Conservation (phyloP, 345 rosid species). For the Pugionium dolabratum region DNA sequence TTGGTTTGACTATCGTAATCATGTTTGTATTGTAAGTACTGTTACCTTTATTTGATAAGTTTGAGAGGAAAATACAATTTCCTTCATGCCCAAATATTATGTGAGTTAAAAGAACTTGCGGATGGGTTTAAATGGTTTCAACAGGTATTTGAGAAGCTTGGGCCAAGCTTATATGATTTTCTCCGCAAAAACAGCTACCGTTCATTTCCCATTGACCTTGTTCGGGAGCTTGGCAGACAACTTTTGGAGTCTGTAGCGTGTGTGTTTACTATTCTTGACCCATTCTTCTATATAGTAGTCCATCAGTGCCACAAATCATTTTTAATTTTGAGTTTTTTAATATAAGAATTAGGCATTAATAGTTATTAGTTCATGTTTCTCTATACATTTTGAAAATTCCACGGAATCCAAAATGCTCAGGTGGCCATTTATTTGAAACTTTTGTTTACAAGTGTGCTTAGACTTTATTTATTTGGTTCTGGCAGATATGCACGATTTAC, state of each 20-base stretch:
- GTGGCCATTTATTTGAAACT: not conserved
- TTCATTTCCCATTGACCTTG: conserved; percentile 98
- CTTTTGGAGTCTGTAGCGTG: conserved; percentile 99
- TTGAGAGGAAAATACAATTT: conserved; percentile 44
- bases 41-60: conserved; percentile 57
- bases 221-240: conserved; percentile 99
- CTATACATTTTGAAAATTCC: not conserved
- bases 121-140: conserved; percentile 83
- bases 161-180: conserved; percentile 99
- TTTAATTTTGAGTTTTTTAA: conserved; percentile 1
- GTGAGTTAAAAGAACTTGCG: conserved; percentile 78
- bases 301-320: conserved; percentile 35
- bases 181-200: conserved; percentile 98
- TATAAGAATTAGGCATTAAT: conserved; percentile 15
- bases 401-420: conserved; percentile 16
- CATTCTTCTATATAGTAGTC: conserved; percentile 48
- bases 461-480: conserved; percentile 13
- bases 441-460: conserved; percentile 19
- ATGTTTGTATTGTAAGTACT: conserved; percentile 99
- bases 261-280: conserved; percentile 79
- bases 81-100: conserved; percentile 44
- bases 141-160: conserved; percentile 99
- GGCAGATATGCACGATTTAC: conserved; percentile 85
- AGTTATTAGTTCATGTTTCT: conserved; percentile 17
- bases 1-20: conserved; percentile 99